A percentile compares a stretch with the other conserved stretches of the same genome.
phyloP scores from a whole-genome alignment of 805 yeast species.

The Pichia nanzhaoensis region DNA sequence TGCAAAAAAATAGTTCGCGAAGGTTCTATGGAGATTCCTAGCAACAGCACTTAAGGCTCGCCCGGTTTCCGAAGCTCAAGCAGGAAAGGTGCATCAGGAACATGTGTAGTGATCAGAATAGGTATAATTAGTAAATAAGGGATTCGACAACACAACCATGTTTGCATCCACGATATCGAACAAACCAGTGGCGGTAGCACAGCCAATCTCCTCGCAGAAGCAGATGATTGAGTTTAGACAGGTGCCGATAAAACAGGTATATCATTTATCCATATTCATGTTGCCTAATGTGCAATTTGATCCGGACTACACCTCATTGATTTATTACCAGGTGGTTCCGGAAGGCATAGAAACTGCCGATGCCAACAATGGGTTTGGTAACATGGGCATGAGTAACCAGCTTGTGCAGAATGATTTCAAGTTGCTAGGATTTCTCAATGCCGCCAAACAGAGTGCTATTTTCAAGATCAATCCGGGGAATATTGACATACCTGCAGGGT shows the following conservation, averaged over 20 bases:
- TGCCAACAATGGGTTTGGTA: conserved; percentile 10
- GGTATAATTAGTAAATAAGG: too few relatives aligned
- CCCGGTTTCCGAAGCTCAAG: not conserved
- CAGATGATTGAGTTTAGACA: conserved; percentile 58
- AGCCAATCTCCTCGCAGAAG: conserved; percentile 63
- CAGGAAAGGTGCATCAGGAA: too few relatives aligned
- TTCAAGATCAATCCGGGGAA: conserved; percentile 59
- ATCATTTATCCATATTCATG: conserved; percentile 77
- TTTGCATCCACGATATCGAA: conserved; percentile 31
- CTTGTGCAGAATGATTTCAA: conserved; percentile 41
- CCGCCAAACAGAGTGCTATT: conserved; percentile 82
- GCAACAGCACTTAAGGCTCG: not conserved
- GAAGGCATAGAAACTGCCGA: conserved; percentile 21
- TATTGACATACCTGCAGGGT: conserved; percentile 12
- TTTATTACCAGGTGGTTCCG: conserved; percentile 70
- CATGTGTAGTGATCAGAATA: too few relatives aligned
- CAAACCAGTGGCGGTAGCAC: conserved; percentile 39
- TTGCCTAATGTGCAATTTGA: conserved; percentile 78
- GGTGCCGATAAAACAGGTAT: conserved; percentile 47
- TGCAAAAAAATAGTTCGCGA: not conserved
- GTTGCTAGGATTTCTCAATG: conserved; percentile 56
- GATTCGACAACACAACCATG: conserved; percentile 13
- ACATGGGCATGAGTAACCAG: not conserved
- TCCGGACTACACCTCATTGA: conserved; percentile 68
- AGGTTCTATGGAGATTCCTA: not conserved